Evolutionary conservation across 768 basidiomycete species (phyloP).

Genomic region (Lactifluus rugatus): DNA sequence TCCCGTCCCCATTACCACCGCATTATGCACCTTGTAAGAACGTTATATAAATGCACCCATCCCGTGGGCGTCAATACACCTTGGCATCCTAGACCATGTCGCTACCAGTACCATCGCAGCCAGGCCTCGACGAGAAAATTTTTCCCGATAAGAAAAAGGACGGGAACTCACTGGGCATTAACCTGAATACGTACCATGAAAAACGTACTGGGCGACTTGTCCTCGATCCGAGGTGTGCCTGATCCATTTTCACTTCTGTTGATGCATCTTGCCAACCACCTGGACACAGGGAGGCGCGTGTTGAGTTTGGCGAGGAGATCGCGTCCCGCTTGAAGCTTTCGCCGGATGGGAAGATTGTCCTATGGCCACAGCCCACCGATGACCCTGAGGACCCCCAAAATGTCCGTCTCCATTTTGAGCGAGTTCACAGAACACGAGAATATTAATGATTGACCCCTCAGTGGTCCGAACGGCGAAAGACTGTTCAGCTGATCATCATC

Average conservation of each 20-base stretch:
- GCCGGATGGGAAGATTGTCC: constrained; percentile 44
- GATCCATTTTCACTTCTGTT: neutral
- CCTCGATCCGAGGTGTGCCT: constrained; percentile 47
- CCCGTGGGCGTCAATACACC: neutral
- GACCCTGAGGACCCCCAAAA: constrained; percentile 58
- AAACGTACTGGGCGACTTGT: constrained; percentile 48
- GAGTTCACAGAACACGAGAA: neutral
- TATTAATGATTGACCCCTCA: constrained; percentile 23
- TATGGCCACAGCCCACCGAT: constrained; percentile 64
- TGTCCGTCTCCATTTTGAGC: constrained; percentile 24
- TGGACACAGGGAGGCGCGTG: constrained; percentile 42
- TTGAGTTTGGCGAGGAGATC: constrained; percentile 49
- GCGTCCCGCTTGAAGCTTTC: constrained; percentile 49
- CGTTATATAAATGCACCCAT: neutral
- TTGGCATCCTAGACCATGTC: neutral
- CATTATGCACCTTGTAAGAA: neutral
- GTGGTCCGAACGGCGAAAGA: constrained; percentile 47
- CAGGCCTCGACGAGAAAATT: constrained; percentile 9
- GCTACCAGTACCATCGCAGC: neutral
- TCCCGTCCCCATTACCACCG: no score
- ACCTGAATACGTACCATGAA: constrained; percentile 40
- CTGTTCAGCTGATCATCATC: constrained; percentile 47
- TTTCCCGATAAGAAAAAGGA: neutral
- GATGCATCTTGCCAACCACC: neutral
- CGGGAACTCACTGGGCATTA: constrained; percentile 20